Conservation (phyloP, 495 filamentous ascomycete genomes). For the Daldinia concentrica region DNA sequence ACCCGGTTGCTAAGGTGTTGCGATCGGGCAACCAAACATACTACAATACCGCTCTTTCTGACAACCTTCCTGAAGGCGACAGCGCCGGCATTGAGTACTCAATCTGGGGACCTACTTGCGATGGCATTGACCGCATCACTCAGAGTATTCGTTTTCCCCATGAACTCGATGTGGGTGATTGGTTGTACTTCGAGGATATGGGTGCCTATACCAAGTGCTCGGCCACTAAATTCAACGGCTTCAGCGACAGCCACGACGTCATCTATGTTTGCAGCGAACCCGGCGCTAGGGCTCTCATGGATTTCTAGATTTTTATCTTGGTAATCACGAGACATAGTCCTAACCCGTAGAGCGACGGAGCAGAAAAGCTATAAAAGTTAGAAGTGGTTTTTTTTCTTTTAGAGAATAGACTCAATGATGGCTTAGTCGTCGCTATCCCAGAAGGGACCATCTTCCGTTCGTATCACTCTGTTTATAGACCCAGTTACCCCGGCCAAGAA, state of each 20-base stretch:
- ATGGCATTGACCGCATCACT: conserved; percentile 93
- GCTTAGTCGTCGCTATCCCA: conserved; percentile 16
- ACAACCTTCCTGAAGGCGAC: conserved; percentile 43
- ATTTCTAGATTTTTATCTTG: conserved; percentile 36
- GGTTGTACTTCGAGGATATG: conserved; percentile 99
- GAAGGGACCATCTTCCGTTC: conserved; percentile 28
- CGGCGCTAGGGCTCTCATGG: conserved; percentile 80
- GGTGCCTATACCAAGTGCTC: conserved; percentile 98
- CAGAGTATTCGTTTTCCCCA: conserved; percentile 76
- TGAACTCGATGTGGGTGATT: conserved; percentile 88
- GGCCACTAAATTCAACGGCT: conserved; percentile 98
- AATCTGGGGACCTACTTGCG: conserved; percentile 98
- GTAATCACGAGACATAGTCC: neutral
- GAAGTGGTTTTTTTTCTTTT: conserved; percentile 6
- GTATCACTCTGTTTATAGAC: conserved; percentile 27
- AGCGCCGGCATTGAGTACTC: conserved; percentile 74
- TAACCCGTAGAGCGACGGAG: neutral
- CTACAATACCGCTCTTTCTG: conserved; percentile 56
- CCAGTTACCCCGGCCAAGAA: conserved; percentile 8
- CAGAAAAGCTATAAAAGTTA: neutral
- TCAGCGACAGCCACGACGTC: conserved; percentile 88
- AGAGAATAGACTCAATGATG: conserved; percentile 31
- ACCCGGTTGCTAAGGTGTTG: conserved; percentile 84
- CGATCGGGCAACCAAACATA: conserved; percentile 64
- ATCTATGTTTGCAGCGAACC: conserved; percentile 94